These are phyloP conservation scores for Penicillium subrubescens DNA, from an alignment of 495 filamentous ascomycete genomes.

Conservation along the genomic window DNA sequence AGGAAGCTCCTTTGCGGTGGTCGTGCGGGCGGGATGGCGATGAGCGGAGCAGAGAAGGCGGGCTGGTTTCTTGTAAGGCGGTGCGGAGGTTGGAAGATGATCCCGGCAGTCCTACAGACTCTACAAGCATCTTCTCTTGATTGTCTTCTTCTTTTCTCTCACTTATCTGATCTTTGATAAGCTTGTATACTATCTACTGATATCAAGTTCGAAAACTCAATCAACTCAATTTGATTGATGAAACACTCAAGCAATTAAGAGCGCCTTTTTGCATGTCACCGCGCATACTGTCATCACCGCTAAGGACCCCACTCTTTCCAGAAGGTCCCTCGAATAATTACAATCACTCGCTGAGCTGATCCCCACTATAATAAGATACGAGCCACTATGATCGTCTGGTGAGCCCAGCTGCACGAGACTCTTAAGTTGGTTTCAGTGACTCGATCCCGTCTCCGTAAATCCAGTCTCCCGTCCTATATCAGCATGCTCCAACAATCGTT, in stretches of 20 bases:
- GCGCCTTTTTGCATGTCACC: neutral
- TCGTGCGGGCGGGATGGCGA: constrained; percentile 2
- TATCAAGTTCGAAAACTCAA: neutral
- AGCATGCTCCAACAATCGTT: constrained; percentile 25
- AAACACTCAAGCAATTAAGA: neutral
- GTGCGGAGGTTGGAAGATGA: constrained; percentile 28
- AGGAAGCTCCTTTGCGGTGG: neutral
- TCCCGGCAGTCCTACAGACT: too few relatives aligned
- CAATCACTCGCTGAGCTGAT: neutral
- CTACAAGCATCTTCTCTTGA: neutral
- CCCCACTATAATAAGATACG: neutral
- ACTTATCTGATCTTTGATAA: neutral
- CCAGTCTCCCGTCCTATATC: constrained; percentile 32
- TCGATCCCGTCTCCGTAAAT: constrained; percentile 30
- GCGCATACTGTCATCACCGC: neutral
- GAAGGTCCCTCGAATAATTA: neutral
- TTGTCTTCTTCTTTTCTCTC: neutral
- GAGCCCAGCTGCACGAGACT: neutral
- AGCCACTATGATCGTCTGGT: neutral
- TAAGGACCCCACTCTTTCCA: neutral
- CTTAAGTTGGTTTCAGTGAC: neutral
- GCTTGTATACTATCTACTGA: neutral
- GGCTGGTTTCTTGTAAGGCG: constrained; percentile 24
- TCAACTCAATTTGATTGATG: neutral
- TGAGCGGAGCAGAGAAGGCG: constrained; percentile 14